A percentile compares a stretch with the other conserved stretches of the same genome.
These are phyloP conservation scores for Drosera capensis DNA, from an alignment of 148 eudicot species.

Conservation along the genomic window DNA sequence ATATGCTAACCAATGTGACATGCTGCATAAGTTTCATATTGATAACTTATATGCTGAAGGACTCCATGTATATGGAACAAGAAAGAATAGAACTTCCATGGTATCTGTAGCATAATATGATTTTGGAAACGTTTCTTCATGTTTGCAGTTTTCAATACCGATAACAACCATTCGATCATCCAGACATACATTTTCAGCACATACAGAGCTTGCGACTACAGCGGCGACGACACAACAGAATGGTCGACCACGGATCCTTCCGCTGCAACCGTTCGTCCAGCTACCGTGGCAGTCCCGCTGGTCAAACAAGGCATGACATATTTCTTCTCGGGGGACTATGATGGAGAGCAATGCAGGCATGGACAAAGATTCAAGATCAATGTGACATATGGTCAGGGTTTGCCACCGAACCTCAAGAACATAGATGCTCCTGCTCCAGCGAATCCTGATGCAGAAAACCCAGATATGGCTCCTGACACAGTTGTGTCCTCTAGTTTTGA, in stretches of 20 bases:
- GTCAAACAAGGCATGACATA: constrained; percentile 48
- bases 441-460: constrained; percentile 32
- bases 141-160: constrained; percentile 70
- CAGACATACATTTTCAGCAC: constrained; percentile 56
- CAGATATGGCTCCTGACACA: constrained; percentile 41
- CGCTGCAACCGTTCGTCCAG: constrained; percentile 24
- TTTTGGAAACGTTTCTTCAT: neutral
- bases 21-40: too few relatives aligned
- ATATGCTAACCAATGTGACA: too few relatives aligned
- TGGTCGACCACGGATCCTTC: constrained; percentile 59
- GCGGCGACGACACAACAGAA: constrained; percentile 27
- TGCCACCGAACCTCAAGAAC: constrained; percentile 38
- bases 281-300: constrained; percentile 44
- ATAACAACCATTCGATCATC: constrained; percentile 60
- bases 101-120: neutral
- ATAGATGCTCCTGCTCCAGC: constrained; percentile 46
- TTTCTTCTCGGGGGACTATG: constrained; percentile 82
- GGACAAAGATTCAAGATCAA: constrained; percentile 56
- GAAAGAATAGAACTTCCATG: too few relatives aligned
- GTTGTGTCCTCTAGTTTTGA: constrained; percentile 40
- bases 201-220: constrained; percentile 44
- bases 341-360: constrained; percentile 63
- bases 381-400: constrained; percentile 63
- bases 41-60: too few relatives aligned
- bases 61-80: too few relatives aligned